Evolutionary conservation across 805 yeast species (phyloP).

Genomic region (Ogataea ramenticola): DNA sequence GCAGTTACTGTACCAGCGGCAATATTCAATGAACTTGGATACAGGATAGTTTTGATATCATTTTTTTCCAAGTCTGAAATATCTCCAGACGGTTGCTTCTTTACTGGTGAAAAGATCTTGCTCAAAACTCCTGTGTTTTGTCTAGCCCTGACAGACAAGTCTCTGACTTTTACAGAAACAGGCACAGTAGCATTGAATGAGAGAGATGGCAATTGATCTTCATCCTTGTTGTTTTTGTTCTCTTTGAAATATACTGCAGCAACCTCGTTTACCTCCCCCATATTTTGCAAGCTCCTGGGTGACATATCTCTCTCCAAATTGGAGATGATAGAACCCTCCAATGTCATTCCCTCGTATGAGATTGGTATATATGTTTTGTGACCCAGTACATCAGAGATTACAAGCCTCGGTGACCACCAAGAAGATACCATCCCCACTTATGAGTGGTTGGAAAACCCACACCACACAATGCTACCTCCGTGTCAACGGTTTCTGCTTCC

Average conservation of each 20-base stretch:
- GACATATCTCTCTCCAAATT: too few relatives aligned
- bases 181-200: slow-evolving; percentile 21
- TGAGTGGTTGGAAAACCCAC: too few relatives aligned
- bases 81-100: not conserved
- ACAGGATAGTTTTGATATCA: slow-evolving; percentile 31
- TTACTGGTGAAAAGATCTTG: not conserved
- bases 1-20: slow-evolving; percentile 62
- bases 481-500: too few relatives aligned
- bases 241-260: not conserved
- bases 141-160: slow-evolving; percentile 12
- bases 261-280: not conserved
- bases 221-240: not conserved
- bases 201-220: not conserved
- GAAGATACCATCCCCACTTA: too few relatives aligned
- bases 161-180: slow-evolving; percentile 19
- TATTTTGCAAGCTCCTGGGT: not conserved
- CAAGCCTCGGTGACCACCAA: too few relatives aligned
- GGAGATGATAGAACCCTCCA: too few relatives aligned
- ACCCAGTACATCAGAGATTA: too few relatives aligned
- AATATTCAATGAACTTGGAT: slow-evolving; percentile 51
- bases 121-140: not conserved
- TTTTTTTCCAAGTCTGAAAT: slow-evolving; percentile 15
- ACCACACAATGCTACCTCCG: too few relatives aligned
- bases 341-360: too few relatives aligned
- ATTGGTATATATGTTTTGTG: too few relatives aligned